phyloP scores from a whole-genome alignment of 2,329 filamentous ascomycete genomes.

The Thermomyces lanuginosus region DNA sequence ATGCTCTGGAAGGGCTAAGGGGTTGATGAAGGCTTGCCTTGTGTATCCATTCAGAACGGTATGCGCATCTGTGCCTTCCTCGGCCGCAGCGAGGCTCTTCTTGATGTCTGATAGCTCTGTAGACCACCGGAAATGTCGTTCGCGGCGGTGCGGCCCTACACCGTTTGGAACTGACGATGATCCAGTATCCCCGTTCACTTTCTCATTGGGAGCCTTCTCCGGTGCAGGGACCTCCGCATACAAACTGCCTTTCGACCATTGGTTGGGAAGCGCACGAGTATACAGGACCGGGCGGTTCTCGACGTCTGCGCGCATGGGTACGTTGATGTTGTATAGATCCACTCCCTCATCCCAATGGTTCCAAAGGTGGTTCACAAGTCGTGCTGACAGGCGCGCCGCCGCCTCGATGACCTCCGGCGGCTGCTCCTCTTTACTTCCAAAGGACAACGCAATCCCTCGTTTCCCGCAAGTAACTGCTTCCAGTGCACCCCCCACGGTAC shows the following conservation, averaged over 20 bases:
- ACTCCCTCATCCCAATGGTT: constrained; percentile 53
- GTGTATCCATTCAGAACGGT: constrained; percentile 69
- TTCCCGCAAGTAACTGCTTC: constrained; percentile 54
- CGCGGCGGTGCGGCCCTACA: constrained; percentile 12
- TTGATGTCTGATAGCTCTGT: constrained; percentile 72
- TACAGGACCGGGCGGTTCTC: constrained; percentile 53
- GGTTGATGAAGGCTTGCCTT: constrained; percentile 37
- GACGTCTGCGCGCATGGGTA: constrained; percentile 61
- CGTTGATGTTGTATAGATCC: constrained; percentile 73
- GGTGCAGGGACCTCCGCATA: constrained; percentile 64
- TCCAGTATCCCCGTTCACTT: constrained; percentile 5
- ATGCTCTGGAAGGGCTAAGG: background rate
- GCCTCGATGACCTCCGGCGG: constrained; percentile 57
- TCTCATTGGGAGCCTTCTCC: too few relatives aligned
- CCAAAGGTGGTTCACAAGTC: constrained; percentile 58
- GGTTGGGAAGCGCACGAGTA: constrained; percentile 70
- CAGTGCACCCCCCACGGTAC: constrained; percentile 58
- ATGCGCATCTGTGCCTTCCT: constrained; percentile 77
- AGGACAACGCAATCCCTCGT: constrained; percentile 61
- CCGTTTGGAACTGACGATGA: background rate
- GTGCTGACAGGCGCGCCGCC: constrained; percentile 53
- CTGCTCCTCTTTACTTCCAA: constrained; percentile 67
- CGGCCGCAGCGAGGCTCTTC: constrained; percentile 57
- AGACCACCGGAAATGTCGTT: constrained; percentile 83
- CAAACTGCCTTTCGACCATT: constrained; percentile 61